phyloP scores from a whole-genome alignment of 228 moss, liverwort and hornwort genomes.

The Sphagnum fallax region DNA sequence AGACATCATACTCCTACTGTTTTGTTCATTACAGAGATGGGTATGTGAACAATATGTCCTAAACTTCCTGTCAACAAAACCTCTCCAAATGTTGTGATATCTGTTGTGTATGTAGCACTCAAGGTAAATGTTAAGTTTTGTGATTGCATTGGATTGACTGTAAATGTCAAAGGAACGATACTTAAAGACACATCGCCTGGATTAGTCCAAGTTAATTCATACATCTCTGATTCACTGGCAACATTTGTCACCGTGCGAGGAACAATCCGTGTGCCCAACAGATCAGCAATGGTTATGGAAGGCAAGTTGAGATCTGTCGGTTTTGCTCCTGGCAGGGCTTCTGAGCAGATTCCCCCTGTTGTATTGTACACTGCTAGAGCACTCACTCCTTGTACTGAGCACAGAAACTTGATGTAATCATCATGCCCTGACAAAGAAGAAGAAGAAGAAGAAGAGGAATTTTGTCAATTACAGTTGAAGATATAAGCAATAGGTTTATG shows the following conservation, averaged over 20 bases:
- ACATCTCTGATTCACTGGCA: slow-evolving; percentile 36
- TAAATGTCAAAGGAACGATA: slow-evolving; percentile 42
- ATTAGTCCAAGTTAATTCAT: slow-evolving; percentile 32
- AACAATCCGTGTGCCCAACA: slow-evolving; percentile 46
- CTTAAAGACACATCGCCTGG: slow-evolving; percentile 43
- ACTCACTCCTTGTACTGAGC: slow-evolving; percentile 42
- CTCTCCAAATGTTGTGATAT: slow-evolving; percentile 45
- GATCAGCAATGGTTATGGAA: slow-evolving; percentile 62
- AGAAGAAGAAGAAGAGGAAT: neutral
- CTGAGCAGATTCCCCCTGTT: slow-evolving; percentile 54
- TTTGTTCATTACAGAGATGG: slow-evolving; percentile 62
- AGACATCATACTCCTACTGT: slow-evolving; percentile 5
- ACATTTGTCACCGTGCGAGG: slow-evolving; percentile 69
- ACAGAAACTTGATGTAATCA: slow-evolving; percentile 73
- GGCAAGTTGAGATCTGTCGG: slow-evolving; percentile 74
- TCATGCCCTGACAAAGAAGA: slow-evolving; percentile 23
- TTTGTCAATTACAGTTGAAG: neutral
- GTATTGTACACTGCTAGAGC: slow-evolving; percentile 39
- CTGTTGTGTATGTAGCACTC: slow-evolving; percentile 29
- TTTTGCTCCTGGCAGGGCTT: slow-evolving; percentile 7
- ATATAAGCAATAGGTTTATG: neutral
- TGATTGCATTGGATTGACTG: slow-evolving; percentile 29
- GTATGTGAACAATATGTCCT: slow-evolving; percentile 66
- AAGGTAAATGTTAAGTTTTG: slow-evolving; percentile 46
- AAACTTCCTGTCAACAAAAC: slow-evolving; percentile 58